Conservation (phyloP, 108 stramenopile genomes). For the Stephanodiscus minutulus region DNA sequence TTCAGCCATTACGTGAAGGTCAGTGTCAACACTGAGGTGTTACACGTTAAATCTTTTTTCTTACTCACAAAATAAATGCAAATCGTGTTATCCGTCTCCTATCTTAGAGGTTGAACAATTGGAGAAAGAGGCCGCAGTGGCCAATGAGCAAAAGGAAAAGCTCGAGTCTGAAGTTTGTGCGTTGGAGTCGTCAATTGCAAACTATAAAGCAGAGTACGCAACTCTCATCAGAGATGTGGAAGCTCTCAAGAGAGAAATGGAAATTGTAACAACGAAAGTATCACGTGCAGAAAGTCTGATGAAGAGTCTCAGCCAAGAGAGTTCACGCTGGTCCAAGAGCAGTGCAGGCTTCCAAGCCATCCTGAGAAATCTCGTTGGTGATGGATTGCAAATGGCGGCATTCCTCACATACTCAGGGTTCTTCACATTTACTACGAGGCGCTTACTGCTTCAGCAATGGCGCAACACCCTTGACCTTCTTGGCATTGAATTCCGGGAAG, state of each 20-base stretch:
- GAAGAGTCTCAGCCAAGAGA: slow-evolving; percentile 91
- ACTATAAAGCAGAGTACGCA: slow-evolving; percentile 97
- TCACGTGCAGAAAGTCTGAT: slow-evolving; percentile 91
- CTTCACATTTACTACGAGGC: slow-evolving; percentile 86
- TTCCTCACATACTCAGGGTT: slow-evolving; percentile 95
- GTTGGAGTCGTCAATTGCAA: slow-evolving; percentile 89
- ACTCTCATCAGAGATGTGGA: slow-evolving; percentile 94
- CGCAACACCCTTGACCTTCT: slow-evolving; percentile 73
- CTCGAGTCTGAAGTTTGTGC: slow-evolving; percentile 81
- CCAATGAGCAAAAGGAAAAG: slow-evolving; percentile 73
- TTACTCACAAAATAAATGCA: too few species aligned
- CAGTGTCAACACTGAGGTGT: too few species aligned
- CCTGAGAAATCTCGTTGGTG: slow-evolving; percentile 88
- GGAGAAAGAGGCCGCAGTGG: slow-evolving; percentile 69
- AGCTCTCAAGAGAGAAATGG: slow-evolving; percentile 95
- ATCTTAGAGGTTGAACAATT: slow-evolving; percentile 70
- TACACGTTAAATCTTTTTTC: too few species aligned
- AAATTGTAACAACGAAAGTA: slow-evolving; percentile 88
- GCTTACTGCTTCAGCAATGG: slow-evolving; percentile 78
- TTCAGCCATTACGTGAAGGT: slow-evolving; percentile 95
- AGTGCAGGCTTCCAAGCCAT: slow-evolving; percentile 85
- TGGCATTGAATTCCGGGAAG: slow-evolving; percentile 87
- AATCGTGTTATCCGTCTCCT: too few species aligned
- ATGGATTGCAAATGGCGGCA: slow-evolving; percentile 89
- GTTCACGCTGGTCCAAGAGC: slow-evolving; percentile 94